Evolutionary conservation across 257 asterid species (phyloP).

Genomic region (Nicotiana knightiana): DNA sequence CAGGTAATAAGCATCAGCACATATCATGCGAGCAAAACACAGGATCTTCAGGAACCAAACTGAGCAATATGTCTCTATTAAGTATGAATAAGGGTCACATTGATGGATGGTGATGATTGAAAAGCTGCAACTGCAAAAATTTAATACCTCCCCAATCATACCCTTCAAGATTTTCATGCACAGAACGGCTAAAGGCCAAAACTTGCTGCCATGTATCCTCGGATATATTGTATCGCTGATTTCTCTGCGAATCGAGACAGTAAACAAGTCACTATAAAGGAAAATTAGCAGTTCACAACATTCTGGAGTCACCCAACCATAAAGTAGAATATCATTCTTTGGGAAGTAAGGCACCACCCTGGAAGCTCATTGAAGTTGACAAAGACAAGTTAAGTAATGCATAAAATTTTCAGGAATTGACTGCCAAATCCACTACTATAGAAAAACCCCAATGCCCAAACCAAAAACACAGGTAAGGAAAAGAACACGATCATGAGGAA

Average conservation of each 20-base stretch:
- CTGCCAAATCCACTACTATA: neutral
- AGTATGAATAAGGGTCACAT: neutral
- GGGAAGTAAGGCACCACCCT: neutral
- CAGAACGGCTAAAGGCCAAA: constrained; percentile 85
- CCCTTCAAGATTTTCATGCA: constrained; percentile 92
- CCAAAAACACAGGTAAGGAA: neutral
- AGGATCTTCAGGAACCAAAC: neutral
- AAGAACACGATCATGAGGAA: neutral
- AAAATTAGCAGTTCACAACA: neutral
- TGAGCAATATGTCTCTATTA: neutral
- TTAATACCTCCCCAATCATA: constrained; percentile 89
- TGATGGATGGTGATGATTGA: neutral
- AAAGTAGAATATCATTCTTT: neutral
- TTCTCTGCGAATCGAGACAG: constrained; percentile 35
- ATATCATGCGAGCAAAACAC: neutral
- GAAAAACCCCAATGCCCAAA: neutral
- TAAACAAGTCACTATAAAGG: neutral
- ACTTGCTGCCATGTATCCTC: constrained; percentile 98
- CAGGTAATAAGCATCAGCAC: neutral
- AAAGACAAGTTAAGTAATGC: neutral
- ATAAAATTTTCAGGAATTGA: neutral
- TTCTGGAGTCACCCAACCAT: neutral
- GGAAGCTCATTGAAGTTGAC: neutral
- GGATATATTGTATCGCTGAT: constrained; percentile 86
- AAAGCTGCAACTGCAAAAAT: constrained; percentile 6